Evolutionary conservation across 768 basidiomycete genomes (phyloP).

Genomic region (Tricholoma terreum): DNA sequence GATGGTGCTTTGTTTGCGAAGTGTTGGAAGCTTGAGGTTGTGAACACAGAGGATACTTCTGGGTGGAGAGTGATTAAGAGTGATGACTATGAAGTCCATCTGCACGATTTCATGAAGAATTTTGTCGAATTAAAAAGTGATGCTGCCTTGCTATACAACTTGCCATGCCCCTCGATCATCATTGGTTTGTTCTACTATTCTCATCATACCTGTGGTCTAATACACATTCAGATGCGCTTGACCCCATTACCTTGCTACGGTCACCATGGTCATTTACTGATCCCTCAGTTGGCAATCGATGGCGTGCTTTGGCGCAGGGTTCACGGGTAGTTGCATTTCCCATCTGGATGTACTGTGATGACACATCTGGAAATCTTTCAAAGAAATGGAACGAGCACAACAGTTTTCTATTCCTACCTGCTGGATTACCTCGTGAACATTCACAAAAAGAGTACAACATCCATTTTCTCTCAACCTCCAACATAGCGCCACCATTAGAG

Average conservation of each 20-base stretch:
- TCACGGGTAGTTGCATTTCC: neutral
- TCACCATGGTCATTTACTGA: neutral
- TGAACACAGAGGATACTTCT: neutral
- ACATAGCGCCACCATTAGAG: slow-evolving; percentile 29
- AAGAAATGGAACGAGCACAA: slow-evolving; percentile 39
- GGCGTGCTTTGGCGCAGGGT: neutral
- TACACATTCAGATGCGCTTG: neutral
- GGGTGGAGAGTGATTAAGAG: neutral
- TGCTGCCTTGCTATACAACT: neutral
- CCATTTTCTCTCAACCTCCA: slow-evolving; percentile 31
- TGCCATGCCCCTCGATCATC: neutral
- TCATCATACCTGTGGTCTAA: neutral
- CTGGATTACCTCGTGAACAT: slow-evolving; percentile 22
- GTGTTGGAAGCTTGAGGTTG: neutral
- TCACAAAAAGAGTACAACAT: slow-evolving; percentile 27
- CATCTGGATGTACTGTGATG: slow-evolving; percentile 10
- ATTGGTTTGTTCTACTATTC: neutral
- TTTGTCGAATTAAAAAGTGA: neutral
- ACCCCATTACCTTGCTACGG: neutral
- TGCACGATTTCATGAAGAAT: neutral
- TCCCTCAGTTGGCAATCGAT: neutral
- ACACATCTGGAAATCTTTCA: slow-evolving; percentile 28
- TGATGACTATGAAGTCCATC: neutral
- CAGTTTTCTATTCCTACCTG: slow-evolving; percentile 24
- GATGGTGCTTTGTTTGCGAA: neutral